Evolutionary conservation across 257 asterid species (phyloP).

Genomic region (Ophiorrhiza pumila): DNA sequence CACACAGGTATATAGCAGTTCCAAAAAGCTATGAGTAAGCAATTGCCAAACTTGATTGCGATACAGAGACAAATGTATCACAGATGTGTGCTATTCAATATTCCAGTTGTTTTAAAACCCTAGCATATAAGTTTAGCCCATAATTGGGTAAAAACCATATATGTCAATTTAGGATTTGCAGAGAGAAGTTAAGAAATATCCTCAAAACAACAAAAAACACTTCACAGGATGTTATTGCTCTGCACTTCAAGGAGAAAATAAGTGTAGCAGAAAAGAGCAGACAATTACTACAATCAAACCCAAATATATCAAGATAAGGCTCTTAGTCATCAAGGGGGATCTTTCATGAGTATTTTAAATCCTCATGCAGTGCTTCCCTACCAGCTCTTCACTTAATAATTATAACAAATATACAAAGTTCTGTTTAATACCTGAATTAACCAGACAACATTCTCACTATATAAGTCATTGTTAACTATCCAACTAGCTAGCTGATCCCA

Average conservation of each 20-base stretch:
- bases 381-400: background rate
- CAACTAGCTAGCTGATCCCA: slow-evolving; percentile 99
- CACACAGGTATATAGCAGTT: background rate
- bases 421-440: slow-evolving; percentile 71
- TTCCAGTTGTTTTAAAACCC: background rate
- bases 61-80: no score
- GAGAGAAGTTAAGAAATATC: background rate
- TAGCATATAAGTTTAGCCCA: background rate
- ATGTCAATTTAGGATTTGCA: background rate
- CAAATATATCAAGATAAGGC: background rate
- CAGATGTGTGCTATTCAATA: no score
- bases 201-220: background rate
- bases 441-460: slow-evolving; percentile 96
- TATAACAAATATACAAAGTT: background rate
- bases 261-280: background rate
- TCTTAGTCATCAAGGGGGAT: background rate
- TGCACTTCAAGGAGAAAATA: background rate
- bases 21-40: background rate
- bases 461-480: slow-evolving; percentile 85
- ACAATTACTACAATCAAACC: background rate
- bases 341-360: background rate
- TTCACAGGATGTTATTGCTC: background rate
- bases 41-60: no score
- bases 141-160: no score
- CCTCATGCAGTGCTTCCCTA: background rate